phyloP scores from a whole-genome alignment of 495 filamentous ascomycete species.

The Physcia stellaris region DNA sequence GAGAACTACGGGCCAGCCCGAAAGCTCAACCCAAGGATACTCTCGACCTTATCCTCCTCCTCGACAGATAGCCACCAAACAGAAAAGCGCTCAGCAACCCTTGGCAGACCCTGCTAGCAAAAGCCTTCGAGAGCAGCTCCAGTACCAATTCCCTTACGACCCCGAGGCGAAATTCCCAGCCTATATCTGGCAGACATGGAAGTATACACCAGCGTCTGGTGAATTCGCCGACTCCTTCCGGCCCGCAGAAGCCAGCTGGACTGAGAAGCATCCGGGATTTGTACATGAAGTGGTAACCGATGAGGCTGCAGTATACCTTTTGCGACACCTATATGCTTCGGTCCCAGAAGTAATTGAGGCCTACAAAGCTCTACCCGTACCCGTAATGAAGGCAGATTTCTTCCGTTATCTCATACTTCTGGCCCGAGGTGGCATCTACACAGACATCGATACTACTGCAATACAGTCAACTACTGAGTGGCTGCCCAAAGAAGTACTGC shows the following conservation, averaged over 20 bases:
- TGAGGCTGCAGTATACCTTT: conserved; percentile 61
- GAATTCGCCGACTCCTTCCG: conserved; percentile 66
- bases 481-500: conserved; percentile 68
- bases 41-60: conserved; percentile 24
- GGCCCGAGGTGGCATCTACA: conserved; percentile 88
- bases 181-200: conserved; percentile 99
- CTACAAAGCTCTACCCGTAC: conserved; percentile 69
- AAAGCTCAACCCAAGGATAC: conserved; percentile 13
- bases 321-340: conserved; percentile 74
- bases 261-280: conserved; percentile 76
- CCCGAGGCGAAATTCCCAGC: conserved; percentile 79
- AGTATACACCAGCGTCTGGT: conserved; percentile 67
- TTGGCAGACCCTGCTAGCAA: conserved; percentile 41
- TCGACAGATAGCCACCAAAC: conserved; percentile 19
- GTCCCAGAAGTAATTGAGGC: conserved; percentile 89
- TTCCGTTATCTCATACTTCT: conserved; percentile 94
- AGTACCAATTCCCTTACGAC: conserved; percentile 89
- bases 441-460: conserved; percentile 87
- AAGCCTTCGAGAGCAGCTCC: conserved; percentile 69
- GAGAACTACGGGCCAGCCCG: conserved; percentile 9
- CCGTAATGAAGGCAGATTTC: conserved; percentile 93
- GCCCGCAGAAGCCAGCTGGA: conserved; percentile 79
- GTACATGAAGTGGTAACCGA: conserved; percentile 97
- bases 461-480: conserved; percentile 73
- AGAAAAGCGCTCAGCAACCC: conserved; percentile 27